Evolutionary conservation across 2,329 filamentous ascomycete genomes (phyloP), one percentile per base, ranked within the genome.

Genomic region (Fusarium sp.): DNA sequence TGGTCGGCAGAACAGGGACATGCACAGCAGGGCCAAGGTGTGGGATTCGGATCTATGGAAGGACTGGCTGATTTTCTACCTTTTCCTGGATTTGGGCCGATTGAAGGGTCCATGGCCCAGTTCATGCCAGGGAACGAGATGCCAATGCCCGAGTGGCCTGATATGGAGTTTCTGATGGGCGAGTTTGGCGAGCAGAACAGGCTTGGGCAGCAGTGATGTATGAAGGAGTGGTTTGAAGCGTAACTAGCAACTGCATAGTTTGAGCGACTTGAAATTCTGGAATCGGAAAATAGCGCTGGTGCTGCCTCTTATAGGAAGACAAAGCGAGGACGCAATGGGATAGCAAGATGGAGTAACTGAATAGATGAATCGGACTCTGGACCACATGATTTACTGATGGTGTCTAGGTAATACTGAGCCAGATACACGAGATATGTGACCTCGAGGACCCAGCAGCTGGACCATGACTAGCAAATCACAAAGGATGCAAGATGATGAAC

Each of bases 81-180:
- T 0, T 62, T 58, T 14, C 46, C 63, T 1, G 60, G 55, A 10
- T 36, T 54, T 17, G 49, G 51, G 0, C 19, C 48, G 3, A 25
- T 43, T 4, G 57, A 61, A 3, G 64, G 50, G 5, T 47, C 63
- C 2, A 31, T 60, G 45, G 35, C 63, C 0, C 63, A 64, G 48
- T 57, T 66, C 7, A 41, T 64, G n/a, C 47, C 58, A 1, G 55
- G 47, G 3, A 36, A 10, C 9, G 63, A 64, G 23, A 48, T 66
- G 48, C 41, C 57, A 6, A 49, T 66, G 45, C 46, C 63, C n/a
- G 64, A 66, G n/a, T 67, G 64, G 64, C 45, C 65, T 15, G 64
- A 65, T 19, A 67, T 67, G 64, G 64, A 67, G 25, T 25, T 67
- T 29, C 32, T 67, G 9, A 54, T 67, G 60, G 64, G 52, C 11